Conservation (phyloP, 1,284 basidiomycete genomes). For the Fomitopsis pinicola region DNA sequence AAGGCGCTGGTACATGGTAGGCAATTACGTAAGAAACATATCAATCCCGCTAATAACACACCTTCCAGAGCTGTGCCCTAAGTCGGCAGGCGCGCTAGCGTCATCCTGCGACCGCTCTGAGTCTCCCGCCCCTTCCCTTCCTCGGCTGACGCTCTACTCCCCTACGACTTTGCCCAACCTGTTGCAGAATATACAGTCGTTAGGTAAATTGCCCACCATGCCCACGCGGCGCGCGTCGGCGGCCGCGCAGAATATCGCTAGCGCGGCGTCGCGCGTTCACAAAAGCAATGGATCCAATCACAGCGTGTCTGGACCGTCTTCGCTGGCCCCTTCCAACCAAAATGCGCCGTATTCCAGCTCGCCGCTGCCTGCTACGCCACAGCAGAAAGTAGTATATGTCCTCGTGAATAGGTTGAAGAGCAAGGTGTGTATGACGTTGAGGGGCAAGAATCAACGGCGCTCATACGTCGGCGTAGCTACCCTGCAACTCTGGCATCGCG, state of each 20-base stretch:
- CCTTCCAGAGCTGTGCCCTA: not conserved
- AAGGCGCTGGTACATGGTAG: not conserved
- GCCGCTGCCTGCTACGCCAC: conserved; percentile 40
- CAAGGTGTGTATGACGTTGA: conserved; percentile 40
- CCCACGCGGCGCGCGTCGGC: conserved; percentile 46
- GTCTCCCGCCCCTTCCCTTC: not conserved
- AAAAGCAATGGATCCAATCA: conserved; percentile 49
- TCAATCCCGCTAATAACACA: not conserved
- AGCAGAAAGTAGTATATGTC: conserved; percentile 69
- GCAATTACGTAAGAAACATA: not conserved
- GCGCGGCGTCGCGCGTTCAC: conserved; percentile 35
- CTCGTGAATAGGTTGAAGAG: conserved; percentile 70
- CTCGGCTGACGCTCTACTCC: not conserved
- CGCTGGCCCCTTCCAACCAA: conserved; percentile 15
- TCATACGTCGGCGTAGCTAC: conserved; percentile 54
- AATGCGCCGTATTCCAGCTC: conserved; percentile 23
- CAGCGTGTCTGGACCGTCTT: conserved; percentile 32
- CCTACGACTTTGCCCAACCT: not conserved
- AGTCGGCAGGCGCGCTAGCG: conserved; percentile 1
- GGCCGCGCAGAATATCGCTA: conserved; percentile 28
- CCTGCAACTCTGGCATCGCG: conserved; percentile 75
- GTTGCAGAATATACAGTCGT: not conserved
- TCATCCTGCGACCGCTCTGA: not conserved
- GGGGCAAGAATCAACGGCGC: not conserved
- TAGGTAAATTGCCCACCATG: conserved; percentile 25